phyloP scores from a whole-genome alignment of 129 eudicot species.

The Flaveria brownii region DNA sequence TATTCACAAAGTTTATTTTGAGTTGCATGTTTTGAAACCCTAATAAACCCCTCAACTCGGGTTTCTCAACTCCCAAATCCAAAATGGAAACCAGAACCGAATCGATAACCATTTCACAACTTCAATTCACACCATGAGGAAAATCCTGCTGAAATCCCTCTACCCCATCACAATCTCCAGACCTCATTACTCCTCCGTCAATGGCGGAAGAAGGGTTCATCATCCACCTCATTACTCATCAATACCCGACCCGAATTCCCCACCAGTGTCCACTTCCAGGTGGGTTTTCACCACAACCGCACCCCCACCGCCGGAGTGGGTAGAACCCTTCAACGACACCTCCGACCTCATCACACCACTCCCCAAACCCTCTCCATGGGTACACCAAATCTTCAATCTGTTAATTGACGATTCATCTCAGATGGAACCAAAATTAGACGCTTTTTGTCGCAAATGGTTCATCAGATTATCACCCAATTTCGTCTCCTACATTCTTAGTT shows the following conservation, averaged over 20 bases:
- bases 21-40: neutral
- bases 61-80: neutral
- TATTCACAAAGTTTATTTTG: no score
- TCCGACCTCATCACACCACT: conserved; percentile 58
- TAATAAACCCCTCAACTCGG: neutral
- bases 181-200: neutral
- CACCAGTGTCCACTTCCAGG: conserved; percentile 30
- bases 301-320: conserved; percentile 91
- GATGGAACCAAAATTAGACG: conserved; percentile 55
- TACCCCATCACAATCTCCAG: conserved; percentile 6
- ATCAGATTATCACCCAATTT: conserved; percentile 78
- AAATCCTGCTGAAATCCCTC: conserved; percentile 41
- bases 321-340: conserved; percentile 68
- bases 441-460: conserved; percentile 56
- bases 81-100: no score
- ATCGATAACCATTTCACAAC: neutral
- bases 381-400: conserved; percentile 52
- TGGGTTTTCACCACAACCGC: conserved; percentile 43
- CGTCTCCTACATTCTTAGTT: conserved; percentile 50
- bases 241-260: conserved; percentile 33
- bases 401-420: conserved; percentile 41
- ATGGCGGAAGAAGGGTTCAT: neutral
- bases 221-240: conserved; percentile 6
- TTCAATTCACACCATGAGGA: conserved; percentile 36
- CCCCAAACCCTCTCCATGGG: conserved; percentile 76